Evolutionary conservation across 1,284 basidiomycete species (phyloP), one percentile per base, ranked within the genome.

Genomic region (Tylopilus orsonianus): DNA sequence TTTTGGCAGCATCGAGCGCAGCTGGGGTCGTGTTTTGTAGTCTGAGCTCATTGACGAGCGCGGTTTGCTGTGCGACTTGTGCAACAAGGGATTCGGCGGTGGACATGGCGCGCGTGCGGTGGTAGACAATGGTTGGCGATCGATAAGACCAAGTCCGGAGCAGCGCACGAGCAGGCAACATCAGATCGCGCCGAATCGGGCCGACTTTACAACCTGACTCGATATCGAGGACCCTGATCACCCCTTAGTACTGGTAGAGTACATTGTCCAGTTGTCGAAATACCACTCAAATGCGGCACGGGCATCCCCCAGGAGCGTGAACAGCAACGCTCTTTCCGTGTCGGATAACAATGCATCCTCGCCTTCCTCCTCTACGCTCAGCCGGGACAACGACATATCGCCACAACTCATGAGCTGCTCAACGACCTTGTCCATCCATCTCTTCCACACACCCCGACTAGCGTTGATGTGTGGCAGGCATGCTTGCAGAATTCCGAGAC

Each of bases 1-100:
- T 85, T 71, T 78, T 84, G 12, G 78, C 78, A 40, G 80, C 81
- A 23, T 86, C 81, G n/a, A 87, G 58, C 9, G 70, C 61, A 12
- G 72, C 60, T 2, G 71, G 55, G 46, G 80, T 77, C 1, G 77
- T 75, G 44, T 74, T 74, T 53, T 81, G 75, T 33, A 78, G 67
- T 45, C 81, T 71, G 29, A 90, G 77, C 42, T 82, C 75, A 60
- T 81, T 81, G 58, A 86, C 73, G 14, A 77, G 65, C 9, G 73
- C 62, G 10, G 72, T 80, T 57, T 83, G 80, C 36, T 73, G 62
- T 6, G 72, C 66, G 56, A 87, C 79, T 56, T 84, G 75, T 43
- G 74, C 62, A 43, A 70, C 66, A 40, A 81, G 64, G 1, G 71
- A 59, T 43, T 72, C 68, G 7, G 61, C 41, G 65, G 74, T 77